phyloP scores from a whole-genome alignment of 139 green algal genomes.

The Coelastrella sp. region DNA sequence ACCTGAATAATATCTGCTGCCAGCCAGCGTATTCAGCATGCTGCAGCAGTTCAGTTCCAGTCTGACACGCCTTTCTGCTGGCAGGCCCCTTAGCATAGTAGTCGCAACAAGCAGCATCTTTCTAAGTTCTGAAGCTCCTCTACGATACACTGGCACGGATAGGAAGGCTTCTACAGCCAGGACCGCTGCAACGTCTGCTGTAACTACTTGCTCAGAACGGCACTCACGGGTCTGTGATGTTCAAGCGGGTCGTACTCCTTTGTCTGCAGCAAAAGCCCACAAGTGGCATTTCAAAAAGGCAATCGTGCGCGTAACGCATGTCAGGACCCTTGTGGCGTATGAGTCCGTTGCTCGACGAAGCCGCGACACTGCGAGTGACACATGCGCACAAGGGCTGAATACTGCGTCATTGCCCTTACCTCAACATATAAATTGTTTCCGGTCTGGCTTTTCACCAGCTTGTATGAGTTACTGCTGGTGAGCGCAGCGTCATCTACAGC shows the following conservation, averaged over 20 bases:
- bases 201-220: not conserved
- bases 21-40: too few relatives aligned
- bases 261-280: not conserved
- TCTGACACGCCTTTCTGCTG: too few relatives aligned
- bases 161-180: too few relatives aligned
- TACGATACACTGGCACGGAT: too few relatives aligned
- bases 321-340: too few relatives aligned
- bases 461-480: slow-evolving; percentile 13
- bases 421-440: slow-evolving; percentile 39
- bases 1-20: too few relatives aligned
- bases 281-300: not conserved
- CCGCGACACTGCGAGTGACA: not conserved
- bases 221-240: slow-evolving; percentile 37
- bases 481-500: not conserved
- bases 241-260: slow-evolving; percentile 30
- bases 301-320: too few relatives aligned
- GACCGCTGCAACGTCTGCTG: not conserved
- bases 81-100: too few relatives aligned
- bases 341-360: not conserved
- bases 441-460: slow-evolving; percentile 32
- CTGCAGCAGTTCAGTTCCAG: too few relatives aligned
- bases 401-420: not conserved
- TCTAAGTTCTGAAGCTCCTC: too few relatives aligned
- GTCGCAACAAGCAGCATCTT: too few relatives aligned
- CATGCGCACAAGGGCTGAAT: not conserved